Evolutionary conservation across 2,329 filamentous ascomycete species (phyloP).

Genomic region (Beauveria sp.): DNA sequence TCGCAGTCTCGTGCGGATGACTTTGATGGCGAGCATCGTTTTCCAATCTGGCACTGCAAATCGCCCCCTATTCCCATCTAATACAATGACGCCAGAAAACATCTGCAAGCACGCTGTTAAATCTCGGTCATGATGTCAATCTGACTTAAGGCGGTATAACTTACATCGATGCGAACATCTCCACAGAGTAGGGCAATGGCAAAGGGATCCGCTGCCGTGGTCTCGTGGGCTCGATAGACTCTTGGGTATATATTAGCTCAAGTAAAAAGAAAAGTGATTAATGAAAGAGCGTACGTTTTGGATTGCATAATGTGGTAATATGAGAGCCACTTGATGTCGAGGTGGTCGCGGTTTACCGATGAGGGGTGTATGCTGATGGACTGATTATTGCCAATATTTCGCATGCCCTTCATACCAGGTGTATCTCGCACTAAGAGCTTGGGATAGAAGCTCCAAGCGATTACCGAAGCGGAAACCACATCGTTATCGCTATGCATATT

Average conservation of each 20-base stretch:
- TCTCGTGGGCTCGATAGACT: conserved; percentile 86
- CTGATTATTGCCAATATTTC: conserved; percentile 91
- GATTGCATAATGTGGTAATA: conserved; percentile 98
- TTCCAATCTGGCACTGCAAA: conserved; percentile 87
- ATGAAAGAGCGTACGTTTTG: conserved; percentile 51
- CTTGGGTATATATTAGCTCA: conserved; percentile 30
- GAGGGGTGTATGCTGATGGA: conserved; percentile 78
- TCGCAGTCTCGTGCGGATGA: conserved; percentile 62
- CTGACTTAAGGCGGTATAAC: conserved; percentile 16
- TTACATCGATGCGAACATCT: conserved; percentile 77
- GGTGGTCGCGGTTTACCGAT: conserved; percentile 73
- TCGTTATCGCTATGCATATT: conserved; percentile 76
- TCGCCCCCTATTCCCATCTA: conserved; percentile 80
- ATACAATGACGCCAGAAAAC: conserved; percentile 75
- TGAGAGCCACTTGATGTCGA: conserved; percentile 70
- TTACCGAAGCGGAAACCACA: conserved; percentile 67
- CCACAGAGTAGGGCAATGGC: conserved; percentile 79
- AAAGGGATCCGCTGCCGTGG: conserved; percentile 71
- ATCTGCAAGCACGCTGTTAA: conserved; percentile 41
- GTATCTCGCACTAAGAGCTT: conserved; percentile 79
- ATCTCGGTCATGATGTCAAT: neutral
- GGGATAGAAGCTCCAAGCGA: conserved; percentile 93
- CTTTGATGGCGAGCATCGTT: conserved; percentile 81
- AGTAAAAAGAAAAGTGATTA: neutral
- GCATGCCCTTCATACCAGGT: conserved; percentile 63